These are phyloP conservation scores for Phytopythium ostracodes DNA, from an alignment of 352 stramenopile species.

Conservation along the genomic window DNA sequence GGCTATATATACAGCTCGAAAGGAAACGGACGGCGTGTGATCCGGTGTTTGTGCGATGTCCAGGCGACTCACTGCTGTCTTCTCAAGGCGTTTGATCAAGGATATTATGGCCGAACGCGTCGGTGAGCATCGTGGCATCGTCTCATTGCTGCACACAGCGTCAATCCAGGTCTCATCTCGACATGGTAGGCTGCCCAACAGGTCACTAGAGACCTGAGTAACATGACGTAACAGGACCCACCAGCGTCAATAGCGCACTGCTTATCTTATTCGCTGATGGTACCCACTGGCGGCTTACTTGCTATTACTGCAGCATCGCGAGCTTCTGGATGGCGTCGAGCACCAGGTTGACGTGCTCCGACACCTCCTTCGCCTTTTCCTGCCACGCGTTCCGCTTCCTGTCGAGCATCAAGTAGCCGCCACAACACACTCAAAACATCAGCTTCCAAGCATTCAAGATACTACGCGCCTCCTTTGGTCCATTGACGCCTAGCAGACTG, in stretches of 20 bases:
- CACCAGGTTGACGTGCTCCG: slow-evolving; percentile 69
- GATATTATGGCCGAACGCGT: not conserved
- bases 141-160: too few relatives aligned
- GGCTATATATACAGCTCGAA: not conserved
- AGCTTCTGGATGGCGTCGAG: slow-evolving; percentile 76
- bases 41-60: not conserved
- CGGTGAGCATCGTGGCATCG: too few relatives aligned
- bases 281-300: too few relatives aligned
- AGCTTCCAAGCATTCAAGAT: not conserved
- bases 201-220: too few relatives aligned
- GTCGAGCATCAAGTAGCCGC: not conserved
- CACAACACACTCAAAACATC: slow-evolving; percentile 3
- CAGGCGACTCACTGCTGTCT: not conserved
- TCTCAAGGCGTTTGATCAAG: not conserved
- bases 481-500: not conserved
- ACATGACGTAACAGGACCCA: too few relatives aligned
- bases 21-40: not conserved
- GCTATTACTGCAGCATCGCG: slow-evolving; percentile 47
- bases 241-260: too few relatives aligned
- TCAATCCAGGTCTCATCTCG: too few relatives aligned
- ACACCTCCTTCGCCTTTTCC: slow-evolving; percentile 62
- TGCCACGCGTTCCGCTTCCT: slow-evolving; percentile 71
- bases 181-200: too few relatives aligned
- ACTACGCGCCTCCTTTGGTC: not conserved
- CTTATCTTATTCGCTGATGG: not conserved